phyloP scores from a whole-genome alignment of 108 stramenopile genomes.

The Asterionellopsis glacialis region DNA sequence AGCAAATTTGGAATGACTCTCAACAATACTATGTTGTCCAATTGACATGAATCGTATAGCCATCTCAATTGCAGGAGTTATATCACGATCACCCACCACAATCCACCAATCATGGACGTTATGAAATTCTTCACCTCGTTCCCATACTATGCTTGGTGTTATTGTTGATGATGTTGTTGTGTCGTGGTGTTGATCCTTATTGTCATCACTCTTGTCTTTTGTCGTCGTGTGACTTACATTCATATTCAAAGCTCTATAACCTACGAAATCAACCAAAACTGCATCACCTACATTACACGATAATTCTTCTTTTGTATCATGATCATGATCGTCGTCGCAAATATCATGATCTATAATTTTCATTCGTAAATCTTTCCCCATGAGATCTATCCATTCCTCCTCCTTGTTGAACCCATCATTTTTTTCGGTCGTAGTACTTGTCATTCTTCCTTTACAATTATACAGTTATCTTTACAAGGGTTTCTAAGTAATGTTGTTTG shows the following conservation, averaged over 20 bases:
- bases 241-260: slow-evolving; percentile 6
- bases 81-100: slow-evolving; percentile 46
- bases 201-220: slow-evolving; percentile 19
- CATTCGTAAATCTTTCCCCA: slow-evolving; percentile 48
- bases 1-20: slow-evolving; percentile 55
- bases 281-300: slow-evolving; percentile 15
- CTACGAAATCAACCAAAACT: slow-evolving; percentile 41
- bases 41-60: slow-evolving; percentile 45
- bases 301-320: not conserved
- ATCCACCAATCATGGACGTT: slow-evolving; percentile 34
- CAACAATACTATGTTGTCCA: slow-evolving; percentile 36
- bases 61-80: slow-evolving; percentile 51
- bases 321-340: not conserved
- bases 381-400: slow-evolving; percentile 42
- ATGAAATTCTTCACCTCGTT: slow-evolving; percentile 14
- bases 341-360: not conserved
- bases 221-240: no score
- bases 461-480: no score
- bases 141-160: not conserved
- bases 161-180: not conserved
- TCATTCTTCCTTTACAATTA: no score
- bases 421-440: no score
- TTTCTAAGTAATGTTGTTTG: no score
- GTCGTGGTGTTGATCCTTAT: slow-evolving; percentile 6
- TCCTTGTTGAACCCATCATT: no score